These are phyloP conservation scores for Miscanthus lutarioriparius DNA, from an alignment of 176 grass and related monocot species.

Conservation along the genomic window DNA sequence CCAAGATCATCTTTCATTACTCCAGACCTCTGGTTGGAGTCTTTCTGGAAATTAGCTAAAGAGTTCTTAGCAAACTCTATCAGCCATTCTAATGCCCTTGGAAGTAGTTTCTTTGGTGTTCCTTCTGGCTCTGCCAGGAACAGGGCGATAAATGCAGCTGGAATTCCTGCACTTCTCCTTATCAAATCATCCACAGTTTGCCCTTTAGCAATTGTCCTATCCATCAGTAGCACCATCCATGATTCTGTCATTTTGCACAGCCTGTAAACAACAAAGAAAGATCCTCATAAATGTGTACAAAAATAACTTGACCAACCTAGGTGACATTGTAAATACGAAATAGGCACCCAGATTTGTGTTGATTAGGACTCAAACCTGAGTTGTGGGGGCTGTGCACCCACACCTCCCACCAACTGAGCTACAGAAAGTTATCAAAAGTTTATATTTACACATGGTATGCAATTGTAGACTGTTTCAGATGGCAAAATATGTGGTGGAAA, in stretches of 20 bases:
- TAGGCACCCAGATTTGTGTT: background rate
- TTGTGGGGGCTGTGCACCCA: background rate
- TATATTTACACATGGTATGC: slow-evolving; percentile 27
- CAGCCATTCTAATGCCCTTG: slow-evolving; percentile 74
- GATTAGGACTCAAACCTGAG: background rate
- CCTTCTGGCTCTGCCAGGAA: slow-evolving; percentile 95
- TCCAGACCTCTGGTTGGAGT: slow-evolving; percentile 36
- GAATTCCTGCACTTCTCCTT: slow-evolving; percentile 89
- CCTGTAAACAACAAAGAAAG: slow-evolving; percentile 53
- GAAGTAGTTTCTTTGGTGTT: slow-evolving; percentile 92
- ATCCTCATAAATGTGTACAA: slow-evolving; percentile 3
- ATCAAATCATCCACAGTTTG: slow-evolving; percentile 98
- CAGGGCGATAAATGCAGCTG: slow-evolving; percentile 89
- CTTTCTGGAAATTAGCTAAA: slow-evolving; percentile 57
- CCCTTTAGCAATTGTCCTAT: slow-evolving; percentile 72
- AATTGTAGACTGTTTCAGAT: slow-evolving; percentile 16
- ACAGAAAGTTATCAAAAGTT: slow-evolving; percentile 21
- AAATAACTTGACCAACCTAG: background rate
- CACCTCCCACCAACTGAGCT: background rate
- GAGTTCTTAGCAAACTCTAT: slow-evolving; percentile 75
- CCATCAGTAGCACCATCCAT: slow-evolving; percentile 90
- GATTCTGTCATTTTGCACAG: slow-evolving; percentile 92
- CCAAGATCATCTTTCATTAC: slow-evolving; percentile 24
- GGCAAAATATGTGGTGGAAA: background rate
- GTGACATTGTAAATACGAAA: background rate